Evolutionary conservation across 192 early-diverging fungal genomes (phyloP).

Genomic region (Entophlyctis luteolus): DNA sequence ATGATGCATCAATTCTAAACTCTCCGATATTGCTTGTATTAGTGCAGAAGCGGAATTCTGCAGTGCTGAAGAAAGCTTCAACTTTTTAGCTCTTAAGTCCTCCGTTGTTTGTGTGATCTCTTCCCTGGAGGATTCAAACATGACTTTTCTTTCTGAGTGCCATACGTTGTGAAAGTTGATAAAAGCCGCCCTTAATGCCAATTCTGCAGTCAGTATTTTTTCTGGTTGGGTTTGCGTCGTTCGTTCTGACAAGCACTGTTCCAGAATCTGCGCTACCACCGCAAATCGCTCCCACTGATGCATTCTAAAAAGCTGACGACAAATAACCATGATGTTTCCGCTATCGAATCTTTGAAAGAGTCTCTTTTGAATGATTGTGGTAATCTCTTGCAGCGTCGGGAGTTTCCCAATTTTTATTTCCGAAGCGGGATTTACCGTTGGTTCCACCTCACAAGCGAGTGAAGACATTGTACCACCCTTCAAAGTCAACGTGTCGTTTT

Average conservation of each 20-base stretch:
- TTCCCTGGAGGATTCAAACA: constrained; percentile 15
- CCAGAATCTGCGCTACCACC: constrained; percentile 27
- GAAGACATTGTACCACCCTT: constrained; percentile 1
- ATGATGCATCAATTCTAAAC: constrained; percentile 32
- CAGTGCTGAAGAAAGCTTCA: constrained; percentile 26
- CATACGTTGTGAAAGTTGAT: constrained; percentile 38
- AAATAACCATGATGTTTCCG: constrained; percentile 28
- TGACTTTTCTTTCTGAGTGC: constrained; percentile 36
- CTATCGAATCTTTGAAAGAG: constrained; percentile 17
- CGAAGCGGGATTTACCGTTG: neutral
- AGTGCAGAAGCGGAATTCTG: constrained; percentile 26
- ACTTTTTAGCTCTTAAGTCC: constrained; percentile 16
- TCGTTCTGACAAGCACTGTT: constrained; percentile 19
- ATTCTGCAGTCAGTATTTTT: constrained; percentile 16
- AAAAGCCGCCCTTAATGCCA: constrained; percentile 26
- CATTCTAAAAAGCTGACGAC: constrained; percentile 22
- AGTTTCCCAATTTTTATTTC: constrained; percentile 23
- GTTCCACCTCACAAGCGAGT: constrained; percentile 7
- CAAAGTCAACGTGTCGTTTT: constrained; percentile 22
- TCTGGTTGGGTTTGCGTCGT: neutral
- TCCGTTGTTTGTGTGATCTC: neutral
- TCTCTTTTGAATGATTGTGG: constrained; percentile 16
- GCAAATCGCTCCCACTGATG: constrained; percentile 40
- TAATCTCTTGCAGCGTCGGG: constrained; percentile 20
- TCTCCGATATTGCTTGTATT: constrained; percentile 30